phyloP scores from a whole-genome alignment of 2,329 filamentous ascomycete species.

The Graphiopsis chlorocephala region DNA sequence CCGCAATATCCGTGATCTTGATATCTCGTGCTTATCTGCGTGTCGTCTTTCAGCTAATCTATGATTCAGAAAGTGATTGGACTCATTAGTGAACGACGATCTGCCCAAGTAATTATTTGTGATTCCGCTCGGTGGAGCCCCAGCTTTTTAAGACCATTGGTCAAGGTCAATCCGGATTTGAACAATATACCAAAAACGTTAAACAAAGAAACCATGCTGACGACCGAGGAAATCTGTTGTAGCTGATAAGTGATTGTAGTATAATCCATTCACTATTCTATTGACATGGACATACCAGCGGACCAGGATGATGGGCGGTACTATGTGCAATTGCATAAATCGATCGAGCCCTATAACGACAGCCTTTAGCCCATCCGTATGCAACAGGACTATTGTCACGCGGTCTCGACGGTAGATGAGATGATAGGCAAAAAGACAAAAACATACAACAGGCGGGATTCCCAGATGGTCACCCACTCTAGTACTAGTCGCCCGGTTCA shows the following conservation, averaged over 20 bases:
- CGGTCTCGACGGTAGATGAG: too few relatives aligned
- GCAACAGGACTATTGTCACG: too few relatives aligned
- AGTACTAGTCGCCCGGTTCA: too few relatives aligned
- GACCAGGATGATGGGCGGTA: background rate
- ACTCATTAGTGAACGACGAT: background rate
- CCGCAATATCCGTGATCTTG: background rate
- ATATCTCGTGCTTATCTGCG: background rate
- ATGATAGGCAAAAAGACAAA: too few relatives aligned
- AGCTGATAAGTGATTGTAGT: background rate
- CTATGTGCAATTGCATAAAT: background rate
- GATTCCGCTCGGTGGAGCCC: background rate
- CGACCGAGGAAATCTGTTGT: background rate
- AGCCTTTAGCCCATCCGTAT: too few relatives aligned
- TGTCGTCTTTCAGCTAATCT: fast-evolving
- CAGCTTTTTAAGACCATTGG: background rate
- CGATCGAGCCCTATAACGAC: background rate
- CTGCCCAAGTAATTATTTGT: background rate
- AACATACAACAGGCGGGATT: too few relatives aligned
- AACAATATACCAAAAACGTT: background rate
- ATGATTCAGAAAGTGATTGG: background rate
- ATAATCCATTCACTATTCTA: background rate
- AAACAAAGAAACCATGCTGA: background rate
- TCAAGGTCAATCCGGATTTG: background rate
- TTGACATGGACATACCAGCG: background rate
- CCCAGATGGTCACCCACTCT: too few relatives aligned